A percentile compares a stretch with the other conserved stretches of the same genome.
phyloP scores from a whole-genome alignment of 2,329 filamentous ascomycete species.

The Fusarium pseudonygamai region DNA sequence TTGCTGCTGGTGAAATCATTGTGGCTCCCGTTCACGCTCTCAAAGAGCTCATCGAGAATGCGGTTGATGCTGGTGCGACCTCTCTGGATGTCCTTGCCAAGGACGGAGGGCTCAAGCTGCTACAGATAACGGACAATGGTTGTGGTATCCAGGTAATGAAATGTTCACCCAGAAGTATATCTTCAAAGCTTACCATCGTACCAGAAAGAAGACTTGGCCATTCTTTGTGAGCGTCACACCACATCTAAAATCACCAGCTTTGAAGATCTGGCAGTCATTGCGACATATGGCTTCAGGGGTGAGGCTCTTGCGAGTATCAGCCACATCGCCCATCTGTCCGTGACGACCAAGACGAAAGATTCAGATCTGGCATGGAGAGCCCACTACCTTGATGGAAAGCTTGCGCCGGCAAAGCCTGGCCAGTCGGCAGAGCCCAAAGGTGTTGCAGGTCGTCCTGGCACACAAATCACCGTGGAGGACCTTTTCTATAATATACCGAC shows the following conservation, averaged over 20 bases:
- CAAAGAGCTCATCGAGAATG: slow-evolving; percentile 96
- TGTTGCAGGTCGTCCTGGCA: slow-evolving; percentile 86
- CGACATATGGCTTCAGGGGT: slow-evolving; percentile 96
- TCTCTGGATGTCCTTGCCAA: slow-evolving; percentile 91
- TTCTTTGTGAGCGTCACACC: slow-evolving; percentile 95
- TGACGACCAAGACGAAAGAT: slow-evolving; percentile 91
- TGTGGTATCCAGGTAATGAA: slow-evolving; percentile 83
- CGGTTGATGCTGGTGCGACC: slow-evolving; percentile 96
- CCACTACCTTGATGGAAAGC: slow-evolving; percentile 83
- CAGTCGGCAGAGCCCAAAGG: slow-evolving; percentile 87
- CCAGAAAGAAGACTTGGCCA: slow-evolving; percentile 88
- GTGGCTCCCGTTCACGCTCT: slow-evolving; percentile 95
- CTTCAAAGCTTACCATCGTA: slow-evolving; percentile 21
- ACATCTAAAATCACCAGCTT: slow-evolving; percentile 96
- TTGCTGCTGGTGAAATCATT: slow-evolving; percentile 97
- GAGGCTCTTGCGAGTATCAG: slow-evolving; percentile 98
- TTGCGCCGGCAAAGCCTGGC: slow-evolving; percentile 86
- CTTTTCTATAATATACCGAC: slow-evolving; percentile 97
- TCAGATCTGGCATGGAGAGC: slow-evolving; percentile 92
- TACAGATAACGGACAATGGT: slow-evolving; percentile 98
- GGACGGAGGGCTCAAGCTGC: slow-evolving; percentile 91
- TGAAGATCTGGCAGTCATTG: slow-evolving; percentile 88
- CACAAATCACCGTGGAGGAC: slow-evolving; percentile 96
- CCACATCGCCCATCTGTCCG: slow-evolving; percentile 94
- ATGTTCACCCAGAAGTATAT: background rate